phyloP scores from a whole-genome alignment of 1,139 yeast genomes.

The Protomyces inundatus region DNA sequence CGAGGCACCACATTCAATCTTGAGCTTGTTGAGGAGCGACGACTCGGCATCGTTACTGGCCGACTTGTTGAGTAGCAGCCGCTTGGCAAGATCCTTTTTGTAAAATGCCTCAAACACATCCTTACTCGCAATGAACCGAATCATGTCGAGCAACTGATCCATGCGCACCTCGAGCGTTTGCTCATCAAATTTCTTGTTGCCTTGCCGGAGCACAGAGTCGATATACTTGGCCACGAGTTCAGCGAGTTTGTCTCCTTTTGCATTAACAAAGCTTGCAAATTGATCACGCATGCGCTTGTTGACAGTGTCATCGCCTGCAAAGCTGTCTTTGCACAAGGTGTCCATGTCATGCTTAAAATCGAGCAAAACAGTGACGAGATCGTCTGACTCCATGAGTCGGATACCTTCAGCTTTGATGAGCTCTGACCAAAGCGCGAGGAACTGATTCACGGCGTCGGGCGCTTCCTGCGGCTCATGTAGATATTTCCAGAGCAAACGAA shows the following conservation, averaged over 20 bases:
- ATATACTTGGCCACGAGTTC: slow-evolving; percentile 42
- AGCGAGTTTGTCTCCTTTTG: slow-evolving; percentile 33
- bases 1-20: slow-evolving; percentile 39
- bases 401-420: neutral
- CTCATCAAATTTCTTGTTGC: slow-evolving; percentile 33
- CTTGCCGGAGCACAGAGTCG: slow-evolving; percentile 37
- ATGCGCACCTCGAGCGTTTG: slow-evolving; percentile 32
- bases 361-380: slow-evolving; percentile 31
- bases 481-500: neutral
- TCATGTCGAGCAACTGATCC: slow-evolving; percentile 33
- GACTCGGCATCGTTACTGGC: slow-evolving; percentile 37
- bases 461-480: neutral
- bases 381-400: neutral
- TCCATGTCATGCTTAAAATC: slow-evolving; percentile 31
- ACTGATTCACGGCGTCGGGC: slow-evolving; percentile 19
- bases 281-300: slow-evolving; percentile 33
- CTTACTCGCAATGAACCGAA: slow-evolving; percentile 39
- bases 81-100: slow-evolving; percentile 40
- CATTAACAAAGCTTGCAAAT: slow-evolving; percentile 34
- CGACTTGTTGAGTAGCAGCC: slow-evolving; percentile 39
- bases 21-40: slow-evolving; percentile 35
- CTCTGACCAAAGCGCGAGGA: neutral
- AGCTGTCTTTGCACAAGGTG: slow-evolving; percentile 27
- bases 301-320: slow-evolving; percentile 28
- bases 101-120: slow-evolving; percentile 40